Evolutionary conservation across 768 basidiomycete genomes (phyloP).

Genomic region (Phanerochaete sordida): DNA sequence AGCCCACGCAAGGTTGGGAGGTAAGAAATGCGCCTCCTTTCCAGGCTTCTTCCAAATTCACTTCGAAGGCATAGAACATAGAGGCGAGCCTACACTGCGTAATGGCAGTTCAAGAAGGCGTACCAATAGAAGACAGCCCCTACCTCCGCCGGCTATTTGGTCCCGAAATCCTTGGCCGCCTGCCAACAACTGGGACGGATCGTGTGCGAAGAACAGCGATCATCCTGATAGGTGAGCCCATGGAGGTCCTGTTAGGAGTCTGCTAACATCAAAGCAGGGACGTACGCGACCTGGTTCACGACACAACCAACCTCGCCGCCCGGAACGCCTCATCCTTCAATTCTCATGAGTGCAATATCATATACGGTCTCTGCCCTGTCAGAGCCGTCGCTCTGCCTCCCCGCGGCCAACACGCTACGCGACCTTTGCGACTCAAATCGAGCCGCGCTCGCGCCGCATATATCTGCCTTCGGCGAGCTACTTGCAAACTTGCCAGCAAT

Average conservation of each 20-base stretch:
- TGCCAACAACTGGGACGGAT: constrained; percentile 62
- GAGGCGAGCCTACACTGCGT: constrained; percentile 87
- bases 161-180: constrained; percentile 60
- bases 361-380: constrained; percentile 71
- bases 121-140: constrained; percentile 53
- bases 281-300: constrained; percentile 80
- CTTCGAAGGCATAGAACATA: constrained; percentile 58
- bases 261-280: constrained; percentile 36
- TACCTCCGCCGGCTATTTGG: constrained; percentile 67
- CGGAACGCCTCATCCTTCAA: constrained; percentile 28
- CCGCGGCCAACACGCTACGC: constrained; percentile 79
- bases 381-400: constrained; percentile 59
- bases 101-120: constrained; percentile 83
- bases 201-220: constrained; percentile 74
- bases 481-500: constrained; percentile 74
- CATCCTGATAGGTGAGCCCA: constrained; percentile 63
- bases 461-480: constrained; percentile 79
- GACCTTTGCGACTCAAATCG: constrained; percentile 90
- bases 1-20: constrained; percentile 66
- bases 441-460: constrained; percentile 76
- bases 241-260: too few relatives aligned
- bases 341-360: constrained; percentile 61
- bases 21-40: constrained; percentile 38
- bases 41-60: not conserved
- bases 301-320: constrained; percentile 36